Percentiles rank a stretch among this genome's conserved stretches.
Evolutionary conservation across 2,329 filamentous ascomycete genomes (phyloP).

Genomic region (Ophiostoma angusticollis): DNA sequence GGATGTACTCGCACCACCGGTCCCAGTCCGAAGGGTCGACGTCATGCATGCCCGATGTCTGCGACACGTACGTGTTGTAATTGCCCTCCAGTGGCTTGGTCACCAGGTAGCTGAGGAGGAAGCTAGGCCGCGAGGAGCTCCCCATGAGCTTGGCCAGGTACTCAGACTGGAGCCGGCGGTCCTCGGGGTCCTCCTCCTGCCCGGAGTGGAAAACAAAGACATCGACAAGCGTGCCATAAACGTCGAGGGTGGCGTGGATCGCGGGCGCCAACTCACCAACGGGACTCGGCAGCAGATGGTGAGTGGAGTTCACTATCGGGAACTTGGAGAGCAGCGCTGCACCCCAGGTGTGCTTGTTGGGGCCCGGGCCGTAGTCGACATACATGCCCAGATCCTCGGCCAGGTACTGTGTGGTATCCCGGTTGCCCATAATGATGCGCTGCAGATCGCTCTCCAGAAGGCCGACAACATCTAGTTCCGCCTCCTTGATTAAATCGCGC

Average conservation of each 20-base stretch:
- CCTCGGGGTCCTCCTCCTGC: slow-evolving; percentile 91
- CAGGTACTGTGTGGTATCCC: slow-evolving; percentile 87
- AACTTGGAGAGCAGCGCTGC: slow-evolving; percentile 84
- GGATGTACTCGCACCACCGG: slow-evolving; percentile 96
- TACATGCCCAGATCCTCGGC: slow-evolving; percentile 98
- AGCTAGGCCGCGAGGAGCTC: slow-evolving; percentile 61
- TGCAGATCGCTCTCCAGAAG: slow-evolving; percentile 86
- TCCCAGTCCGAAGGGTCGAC: slow-evolving; percentile 92
- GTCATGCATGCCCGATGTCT: slow-evolving; percentile 82
- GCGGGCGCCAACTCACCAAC: slow-evolving; percentile 91
- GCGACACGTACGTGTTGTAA: slow-evolving; percentile 89
- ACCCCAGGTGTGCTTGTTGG: slow-evolving; percentile 99
- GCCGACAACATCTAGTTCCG: slow-evolving; percentile 97
- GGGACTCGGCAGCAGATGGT: slow-evolving; percentile 85
- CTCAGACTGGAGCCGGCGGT: slow-evolving; percentile 71
- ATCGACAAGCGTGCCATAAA: slow-evolving; percentile 80
- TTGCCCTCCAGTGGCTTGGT: slow-evolving; percentile 84
- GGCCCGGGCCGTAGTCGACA: slow-evolving; percentile 90
- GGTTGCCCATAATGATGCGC: slow-evolving; percentile 98
- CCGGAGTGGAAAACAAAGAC: slow-evolving; percentile 98
- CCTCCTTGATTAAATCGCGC: slow-evolving; percentile 77
- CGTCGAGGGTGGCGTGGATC: slow-evolving; percentile 90
- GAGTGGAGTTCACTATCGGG: slow-evolving; percentile 91
- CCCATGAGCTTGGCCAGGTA: slow-evolving; percentile 87
- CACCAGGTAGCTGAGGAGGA: slow-evolving; percentile 85